A percentile compares a stretch with the other conserved stretches of the same genome.
These are phyloP conservation scores for Chaetomiaceae sp. DNA, from an alignment of 2,329 filamentous ascomycete genomes.

Conservation along the genomic window DNA sequence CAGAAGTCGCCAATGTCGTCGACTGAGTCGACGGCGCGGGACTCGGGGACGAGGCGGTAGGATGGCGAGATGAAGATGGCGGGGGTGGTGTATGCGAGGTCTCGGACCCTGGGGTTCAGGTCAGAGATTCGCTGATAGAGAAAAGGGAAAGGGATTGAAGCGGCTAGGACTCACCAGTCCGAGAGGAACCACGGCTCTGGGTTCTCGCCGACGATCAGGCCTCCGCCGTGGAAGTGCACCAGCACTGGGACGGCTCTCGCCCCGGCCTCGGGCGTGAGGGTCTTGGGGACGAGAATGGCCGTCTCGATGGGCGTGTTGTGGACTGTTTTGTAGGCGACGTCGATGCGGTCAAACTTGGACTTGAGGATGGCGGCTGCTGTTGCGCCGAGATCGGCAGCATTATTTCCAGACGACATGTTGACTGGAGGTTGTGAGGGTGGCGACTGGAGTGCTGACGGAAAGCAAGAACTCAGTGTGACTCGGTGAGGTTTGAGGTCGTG, in stretches of 20 bases:
- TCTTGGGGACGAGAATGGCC: slow-evolving; percentile 16
- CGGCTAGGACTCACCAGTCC: slow-evolving; percentile 20
- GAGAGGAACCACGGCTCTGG: slow-evolving; percentile 20
- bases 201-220: slow-evolving; percentile 17
- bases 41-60: slow-evolving; percentile 49
- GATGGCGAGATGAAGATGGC: slow-evolving; percentile 46
- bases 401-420: no score
- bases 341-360: slow-evolving; percentile 11
- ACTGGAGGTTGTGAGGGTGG: no score
- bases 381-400: no score
- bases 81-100: slow-evolving; percentile 10
- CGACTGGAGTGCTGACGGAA: no score
- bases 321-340: slow-evolving; percentile 15
- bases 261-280: neutral
- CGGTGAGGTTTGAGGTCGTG: no score
- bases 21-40: slow-evolving; percentile 42
- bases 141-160: slow-evolving; percentile 32
- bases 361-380: neutral
- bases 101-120: slow-evolving; percentile 8
- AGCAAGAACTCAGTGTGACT: no score
- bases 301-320: slow-evolving; percentile 9
- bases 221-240: slow-evolving; percentile 25
- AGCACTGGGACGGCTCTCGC: slow-evolving; percentile 12
- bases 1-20: slow-evolving; percentile 46
- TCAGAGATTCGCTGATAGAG: slow-evolving; percentile 19